A percentile compares a stretch with the other conserved stretches of the same genome.
phyloP scores from a whole-genome alignment of 1,139 yeast species.

The Candida glucosophila region DNA sequence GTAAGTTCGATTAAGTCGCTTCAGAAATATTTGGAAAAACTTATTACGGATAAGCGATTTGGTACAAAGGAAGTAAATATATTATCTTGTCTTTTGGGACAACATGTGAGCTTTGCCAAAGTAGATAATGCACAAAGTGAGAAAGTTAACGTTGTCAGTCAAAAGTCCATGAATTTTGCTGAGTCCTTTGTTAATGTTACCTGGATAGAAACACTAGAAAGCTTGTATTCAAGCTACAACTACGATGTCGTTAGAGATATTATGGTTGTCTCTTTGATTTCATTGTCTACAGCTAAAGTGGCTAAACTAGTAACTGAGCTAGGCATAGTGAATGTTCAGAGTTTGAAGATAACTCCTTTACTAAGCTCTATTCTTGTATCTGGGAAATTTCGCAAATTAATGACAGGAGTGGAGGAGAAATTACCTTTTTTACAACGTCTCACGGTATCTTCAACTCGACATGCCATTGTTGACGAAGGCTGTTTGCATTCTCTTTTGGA shows the following conservation, averaged over 20 bases:
- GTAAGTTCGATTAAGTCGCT: conserved; percentile 35
- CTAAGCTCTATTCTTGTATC: conserved; percentile 45
- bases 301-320: conserved; percentile 34
- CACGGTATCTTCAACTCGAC: conserved; percentile 5
- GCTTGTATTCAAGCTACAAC: conserved; percentile 45
- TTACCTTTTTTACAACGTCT: conserved; percentile 30
- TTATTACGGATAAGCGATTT: conserved; percentile 39
- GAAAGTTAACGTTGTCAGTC: conserved; percentile 10
- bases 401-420: conserved; percentile 42
- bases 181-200: conserved; percentile 42
- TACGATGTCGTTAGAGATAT: conserved; percentile 40
- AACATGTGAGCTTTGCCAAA: conserved; percentile 11
- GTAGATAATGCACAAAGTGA: conserved; percentile 7
- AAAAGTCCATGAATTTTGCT: conserved; percentile 30
- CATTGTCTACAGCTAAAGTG: conserved; percentile 38
- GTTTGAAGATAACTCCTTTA: conserved; percentile 42
- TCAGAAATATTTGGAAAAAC: conserved; percentile 35
- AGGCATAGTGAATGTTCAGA: conserved; percentile 31
- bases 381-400: conserved; percentile 29
- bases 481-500: conserved; percentile 40
- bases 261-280: conserved; percentile 43
- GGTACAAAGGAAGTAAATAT: conserved; percentile 32
- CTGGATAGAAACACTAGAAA: conserved; percentile 56
- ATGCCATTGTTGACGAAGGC: conserved; percentile 14
- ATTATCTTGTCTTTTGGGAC: conserved; percentile 38